These are phyloP conservation scores for Microbotryum violaceum DNA, from an alignment of 1,284 basidiomycete species.

Conservation along the genomic window DNA sequence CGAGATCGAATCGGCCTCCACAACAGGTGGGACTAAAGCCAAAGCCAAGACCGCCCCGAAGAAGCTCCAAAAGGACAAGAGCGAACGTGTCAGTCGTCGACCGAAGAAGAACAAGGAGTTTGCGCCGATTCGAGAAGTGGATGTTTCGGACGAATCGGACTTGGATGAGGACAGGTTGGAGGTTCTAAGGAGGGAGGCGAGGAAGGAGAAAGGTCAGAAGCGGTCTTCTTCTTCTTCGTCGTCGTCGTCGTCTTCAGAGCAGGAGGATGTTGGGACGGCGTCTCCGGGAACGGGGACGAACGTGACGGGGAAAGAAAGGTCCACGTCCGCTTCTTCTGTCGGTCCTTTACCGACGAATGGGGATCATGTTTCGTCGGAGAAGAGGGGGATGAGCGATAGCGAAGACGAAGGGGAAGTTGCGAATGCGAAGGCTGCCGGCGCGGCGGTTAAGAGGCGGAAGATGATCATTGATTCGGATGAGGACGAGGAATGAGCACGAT, in stretches of 20 bases:
- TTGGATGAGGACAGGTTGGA: conserved; percentile 17
- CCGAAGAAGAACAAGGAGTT: background rate
- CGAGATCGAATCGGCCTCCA: conserved; percentile 1
- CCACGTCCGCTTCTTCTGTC: background rate
- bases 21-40: conserved; percentile 6
- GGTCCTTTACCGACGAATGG: background rate
- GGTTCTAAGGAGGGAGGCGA: conserved; percentile 9
- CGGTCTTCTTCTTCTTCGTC: background rate
- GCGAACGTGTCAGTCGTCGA: background rate
- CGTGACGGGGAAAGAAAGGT: conserved; percentile 3
- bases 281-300: conserved; percentile 3
- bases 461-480: conserved; percentile 28
- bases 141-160: conserved; percentile 16
- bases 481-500: background rate
- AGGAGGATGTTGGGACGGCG: background rate
- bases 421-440: background rate
- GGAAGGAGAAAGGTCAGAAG: background rate
- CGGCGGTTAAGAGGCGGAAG: conserved; percentile 25
- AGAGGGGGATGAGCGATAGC: background rate
- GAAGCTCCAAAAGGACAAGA: conserved; percentile 2
- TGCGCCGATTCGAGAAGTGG: conserved; percentile 1
- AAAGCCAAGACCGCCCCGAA: background rate
- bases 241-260: too few relatives aligned
- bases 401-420: conserved; percentile 5
- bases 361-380: background rate